Base-by-base conservation (phyloP, 2,329 filamentous ascomycete genomes). In the Diaporthe longicolla region DNA sequence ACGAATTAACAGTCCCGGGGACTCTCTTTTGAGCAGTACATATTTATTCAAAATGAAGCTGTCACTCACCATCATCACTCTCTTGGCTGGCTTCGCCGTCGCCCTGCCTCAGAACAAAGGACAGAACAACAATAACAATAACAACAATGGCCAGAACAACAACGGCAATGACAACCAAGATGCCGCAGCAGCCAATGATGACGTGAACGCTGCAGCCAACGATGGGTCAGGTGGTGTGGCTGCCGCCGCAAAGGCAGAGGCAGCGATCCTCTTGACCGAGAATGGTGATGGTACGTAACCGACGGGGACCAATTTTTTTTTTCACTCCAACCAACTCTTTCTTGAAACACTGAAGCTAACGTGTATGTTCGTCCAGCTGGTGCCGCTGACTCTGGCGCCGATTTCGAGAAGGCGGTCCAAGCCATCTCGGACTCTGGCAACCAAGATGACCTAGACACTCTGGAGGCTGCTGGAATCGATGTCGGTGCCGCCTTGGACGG, bases 21-120 rank as follows among this genome's bases (percentile, higher is more conserved):
- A 66, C 68, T 37, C 19, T 65, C n/a, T 17, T 17, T 17, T 58
- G 13, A 8, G 10, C 13, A 70, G n/a, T 43, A 68, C 63, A 40
- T 54, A 68, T 40, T 54, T 32, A 58, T 66, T 59, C 72, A 74
- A 65, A 52, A 74, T 74, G 72, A 74, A 71, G 68, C 52, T 71
- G 68, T 66, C 68, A 29, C 50, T 74, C 40, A 32, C 72, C n/a
- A 19, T 70, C 21, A 24, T 74, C 35, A 37, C 55, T 40, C 72
- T 74, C n/a, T 55, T 74, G 50, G 72, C 69, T 35, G 72, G 72
- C 58, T 50, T 74, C 32, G 72, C 72, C 43, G 52, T 66, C 48
- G 72, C 57, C 50, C 48, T 71, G 40, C 72, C 72, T 15, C 68
- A 70, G 26, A 63, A 63, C 58, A 71, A 65, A 26, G 26, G 35